Conservation (phyloP, 495 filamentous ascomycete species). For the Lineolata rhizophorae region DNA sequence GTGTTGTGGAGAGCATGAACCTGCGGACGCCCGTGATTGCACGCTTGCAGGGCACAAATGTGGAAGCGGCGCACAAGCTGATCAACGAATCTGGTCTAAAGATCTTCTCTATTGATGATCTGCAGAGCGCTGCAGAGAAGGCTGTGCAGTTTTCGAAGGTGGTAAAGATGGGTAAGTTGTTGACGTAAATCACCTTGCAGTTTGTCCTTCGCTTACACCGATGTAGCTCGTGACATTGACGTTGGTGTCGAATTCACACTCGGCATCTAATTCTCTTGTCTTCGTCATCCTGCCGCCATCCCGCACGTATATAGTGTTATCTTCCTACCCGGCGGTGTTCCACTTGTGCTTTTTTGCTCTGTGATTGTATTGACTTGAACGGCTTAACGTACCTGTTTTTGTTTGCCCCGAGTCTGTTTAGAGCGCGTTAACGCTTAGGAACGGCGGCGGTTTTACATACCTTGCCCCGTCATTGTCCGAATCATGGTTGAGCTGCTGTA, state of each 20-base stretch:
- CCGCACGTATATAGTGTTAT: too few relatives aligned
- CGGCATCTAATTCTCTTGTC: too few relatives aligned
- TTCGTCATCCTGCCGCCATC: too few relatives aligned
- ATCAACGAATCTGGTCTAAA: constrained; percentile 96
- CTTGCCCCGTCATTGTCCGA: too few relatives aligned
- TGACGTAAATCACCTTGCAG: background rate
- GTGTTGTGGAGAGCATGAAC: constrained; percentile 81
- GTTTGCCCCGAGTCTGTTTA: too few relatives aligned
- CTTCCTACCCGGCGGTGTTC: too few relatives aligned
- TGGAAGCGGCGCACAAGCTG: constrained; percentile 83
- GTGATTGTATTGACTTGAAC: too few relatives aligned
- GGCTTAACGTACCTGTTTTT: too few relatives aligned
- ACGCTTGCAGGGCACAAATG: constrained; percentile 95
- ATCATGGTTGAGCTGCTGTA: too few relatives aligned
- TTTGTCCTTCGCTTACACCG: constrained; percentile 4
- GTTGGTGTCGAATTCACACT: constrained; percentile 95
- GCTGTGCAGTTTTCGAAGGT: constrained; percentile 97
- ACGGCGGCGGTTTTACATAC: too few relatives aligned
- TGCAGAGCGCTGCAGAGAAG: constrained; percentile 94
- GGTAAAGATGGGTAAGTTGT: constrained; percentile 82
- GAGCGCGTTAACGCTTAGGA: too few relatives aligned
- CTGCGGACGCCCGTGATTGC: constrained; percentile 91
- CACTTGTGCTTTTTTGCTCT: too few relatives aligned
- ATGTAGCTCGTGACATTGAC: constrained; percentile 74
- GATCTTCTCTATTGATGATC: constrained; percentile 98